Conservation (phyloP, 1,139 yeast genomes). For the Taphrina flavorubra region DNA sequence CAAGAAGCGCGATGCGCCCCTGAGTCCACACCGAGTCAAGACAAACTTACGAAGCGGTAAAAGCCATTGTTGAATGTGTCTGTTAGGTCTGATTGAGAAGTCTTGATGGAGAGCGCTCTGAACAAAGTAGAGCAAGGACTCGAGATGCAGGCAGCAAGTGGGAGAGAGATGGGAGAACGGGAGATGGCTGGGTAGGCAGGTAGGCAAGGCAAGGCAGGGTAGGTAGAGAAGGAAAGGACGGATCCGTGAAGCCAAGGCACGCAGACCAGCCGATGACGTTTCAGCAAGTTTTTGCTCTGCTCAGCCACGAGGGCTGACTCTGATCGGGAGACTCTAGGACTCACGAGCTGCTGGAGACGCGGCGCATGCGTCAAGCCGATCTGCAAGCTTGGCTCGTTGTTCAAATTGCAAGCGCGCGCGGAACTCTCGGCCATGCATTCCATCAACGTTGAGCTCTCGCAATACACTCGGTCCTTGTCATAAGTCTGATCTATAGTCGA, state of each 20-base stretch:
- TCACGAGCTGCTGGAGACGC: no score
- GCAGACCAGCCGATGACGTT: conserved; percentile 2
- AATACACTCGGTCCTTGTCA: no score
- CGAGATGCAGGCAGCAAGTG: background rate
- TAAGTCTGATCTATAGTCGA: no score
- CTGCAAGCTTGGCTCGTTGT: background rate
- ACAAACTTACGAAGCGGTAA: conserved; percentile 29
- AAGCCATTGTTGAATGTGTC: conserved; percentile 17
- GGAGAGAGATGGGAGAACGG: background rate
- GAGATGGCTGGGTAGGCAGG: conserved; percentile 16
- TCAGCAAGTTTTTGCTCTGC: background rate
- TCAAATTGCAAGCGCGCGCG: no score
- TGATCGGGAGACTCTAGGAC: background rate
- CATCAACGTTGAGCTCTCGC: no score
- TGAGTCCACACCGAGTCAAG: no score
- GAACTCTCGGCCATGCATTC: no score
- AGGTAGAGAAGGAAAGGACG: background rate
- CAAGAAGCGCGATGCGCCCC: background rate
- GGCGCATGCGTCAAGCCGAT: conserved; percentile 4
- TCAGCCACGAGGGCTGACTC: conserved; percentile 1
- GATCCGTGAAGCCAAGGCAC: background rate
- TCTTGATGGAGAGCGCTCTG: background rate
- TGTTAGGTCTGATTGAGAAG: background rate
- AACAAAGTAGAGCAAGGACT: background rate
- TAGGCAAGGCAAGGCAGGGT: no score